Base-by-base conservation (phyloP, 2,329 filamentous ascomycete species). In the Exutisphaerella laricina region DNA sequence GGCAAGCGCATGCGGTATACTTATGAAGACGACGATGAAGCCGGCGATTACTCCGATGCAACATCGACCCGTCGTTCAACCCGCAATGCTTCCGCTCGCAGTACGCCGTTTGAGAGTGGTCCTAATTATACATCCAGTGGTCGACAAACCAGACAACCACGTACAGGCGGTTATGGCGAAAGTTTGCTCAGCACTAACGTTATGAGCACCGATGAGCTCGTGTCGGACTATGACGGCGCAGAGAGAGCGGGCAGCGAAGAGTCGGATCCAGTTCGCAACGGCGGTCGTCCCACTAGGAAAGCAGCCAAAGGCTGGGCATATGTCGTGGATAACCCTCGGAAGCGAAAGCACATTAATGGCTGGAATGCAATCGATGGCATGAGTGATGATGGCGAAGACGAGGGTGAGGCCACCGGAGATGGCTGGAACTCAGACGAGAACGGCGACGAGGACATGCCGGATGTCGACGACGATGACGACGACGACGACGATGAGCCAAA, bases 1-100 rank as follows among this genome's bases (percentile, higher is more conserved):
- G 92, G 92, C 43, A 97, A 98, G 72, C 85, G 90, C 48, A 85
- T 94, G 69, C 94, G 89, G 66, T 98, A 98, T 61, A 98, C 88
- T 0, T 98, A 86, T 61, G 94, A 88, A 0, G 89, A 96, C 39
- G 87, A 94, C 17, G 87, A 94, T n/a, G 41, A 44, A 4, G 29
- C 69, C 39, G 77, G 73, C 43, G 78, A 78, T n/a, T 78, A 82
- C 59, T 82, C 81, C 62, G 89, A 71, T 47, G 68, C 70, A 13
- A 78, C 82, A 5, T 87, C 86, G 9, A 76, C 80, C 13, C 80
- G 77, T 32, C 70, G 74, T 34, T 81, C 78, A 4, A 70, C 69
- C 7, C 70, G 90, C 18, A 85, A 88, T 78, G 47, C 48, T 20
- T 60, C 54, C 29, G 82, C 28, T 75, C 80, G 60, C 7, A 80